Conservation (phyloP, 1,139 yeast genomes). For the Spencermartinsiella ligniputridi region DNA sequence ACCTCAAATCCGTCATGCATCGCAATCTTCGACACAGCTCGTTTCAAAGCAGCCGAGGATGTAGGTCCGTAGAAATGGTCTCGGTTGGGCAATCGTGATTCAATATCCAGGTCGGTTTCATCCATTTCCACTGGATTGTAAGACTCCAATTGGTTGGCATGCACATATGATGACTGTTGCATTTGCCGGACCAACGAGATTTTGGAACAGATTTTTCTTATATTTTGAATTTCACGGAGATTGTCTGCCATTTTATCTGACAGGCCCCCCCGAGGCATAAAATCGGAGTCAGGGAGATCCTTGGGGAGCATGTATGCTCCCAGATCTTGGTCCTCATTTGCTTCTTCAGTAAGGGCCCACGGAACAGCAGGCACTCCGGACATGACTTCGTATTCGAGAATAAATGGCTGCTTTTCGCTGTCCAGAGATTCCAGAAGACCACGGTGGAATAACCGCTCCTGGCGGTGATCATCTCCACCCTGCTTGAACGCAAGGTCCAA, state of each 20-base stretch:
- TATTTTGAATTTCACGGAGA: conserved; percentile 77
- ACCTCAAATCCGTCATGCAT: conserved; percentile 95
- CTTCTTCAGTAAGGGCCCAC: conserved; percentile 29
- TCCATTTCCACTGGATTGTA: conserved; percentile 59
- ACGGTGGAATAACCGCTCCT: conserved; percentile 17
- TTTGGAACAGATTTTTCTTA: conserved; percentile 82
- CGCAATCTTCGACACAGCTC: conserved; percentile 69
- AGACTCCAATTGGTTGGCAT: conserved; percentile 66
- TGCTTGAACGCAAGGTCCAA: conserved; percentile 16
- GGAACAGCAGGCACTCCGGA: conserved; percentile 73
- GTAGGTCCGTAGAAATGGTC: conserved; percentile 53
- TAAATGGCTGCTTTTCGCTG: conserved; percentile 57
- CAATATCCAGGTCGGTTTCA: conserved; percentile 72
- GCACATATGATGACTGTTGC: conserved; percentile 79
- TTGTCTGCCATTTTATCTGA: conserved; percentile 59
- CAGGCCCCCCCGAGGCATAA: conserved; percentile 51
- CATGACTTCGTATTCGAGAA: conserved; percentile 77
- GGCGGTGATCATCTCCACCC: conserved; percentile 13
- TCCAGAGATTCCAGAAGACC: conserved; percentile 40
- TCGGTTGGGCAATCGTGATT: conserved; percentile 68
- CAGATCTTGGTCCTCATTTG: conserved; percentile 28
- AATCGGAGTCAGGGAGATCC: conserved; percentile 39
- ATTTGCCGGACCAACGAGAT: conserved; percentile 83
- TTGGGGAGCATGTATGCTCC: conserved; percentile 20
- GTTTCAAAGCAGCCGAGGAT: conserved; percentile 61